A percentile compares a stretch with the other conserved stretches of the same genome.
phyloP scores from a whole-genome alignment of 2,329 filamentous ascomycete species.

The Penicillium decumbens region DNA sequence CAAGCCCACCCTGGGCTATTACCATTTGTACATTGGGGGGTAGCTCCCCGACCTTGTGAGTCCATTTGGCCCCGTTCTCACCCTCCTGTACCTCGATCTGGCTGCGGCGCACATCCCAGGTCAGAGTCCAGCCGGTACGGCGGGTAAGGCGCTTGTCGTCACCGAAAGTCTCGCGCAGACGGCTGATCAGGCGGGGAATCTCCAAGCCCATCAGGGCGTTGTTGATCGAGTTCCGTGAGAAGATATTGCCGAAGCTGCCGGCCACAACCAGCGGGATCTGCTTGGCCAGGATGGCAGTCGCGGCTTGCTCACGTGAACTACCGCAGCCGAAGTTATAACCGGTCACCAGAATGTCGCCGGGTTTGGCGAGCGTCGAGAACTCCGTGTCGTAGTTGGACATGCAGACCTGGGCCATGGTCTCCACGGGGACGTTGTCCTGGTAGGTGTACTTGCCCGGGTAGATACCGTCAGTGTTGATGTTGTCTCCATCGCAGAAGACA shows the following conservation, averaged over 20 bases:
- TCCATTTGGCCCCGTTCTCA: conserved; percentile 63
- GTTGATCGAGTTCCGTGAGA: conserved; percentile 41
- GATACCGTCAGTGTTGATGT: conserved; percentile 88
- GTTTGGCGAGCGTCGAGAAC: conserved; percentile 60
- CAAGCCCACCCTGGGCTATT: conserved; percentile 69
- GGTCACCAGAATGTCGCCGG: conserved; percentile 74
- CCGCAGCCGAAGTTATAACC: conserved; percentile 90
- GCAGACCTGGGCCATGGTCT: conserved; percentile 81
- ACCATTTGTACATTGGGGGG: conserved; percentile 84
- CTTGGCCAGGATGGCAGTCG: conserved; percentile 61
- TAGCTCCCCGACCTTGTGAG: conserved; percentile 74
- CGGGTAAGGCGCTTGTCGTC: conserved; percentile 24
- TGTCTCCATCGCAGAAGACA: conserved; percentile 77
- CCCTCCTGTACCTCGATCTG: conserved; percentile 68
- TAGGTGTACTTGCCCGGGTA: conserved; percentile 93
- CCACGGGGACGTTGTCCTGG: conserved; percentile 70
- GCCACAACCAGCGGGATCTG: conserved; percentile 37
- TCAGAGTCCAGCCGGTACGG: conserved; percentile 61
- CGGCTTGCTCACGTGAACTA: conserved; percentile 76
- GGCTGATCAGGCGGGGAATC: conserved; percentile 35
- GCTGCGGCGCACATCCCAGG: conserved; percentile 73
- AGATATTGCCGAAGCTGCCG: conserved; percentile 40
- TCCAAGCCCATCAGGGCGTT: conserved; percentile 42
- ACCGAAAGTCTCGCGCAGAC: conserved; percentile 33
- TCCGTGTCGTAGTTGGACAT: conserved; percentile 88